Conservation (phyloP, 768 basidiomycete genomes). For the Amyloporia xantha region DNA sequence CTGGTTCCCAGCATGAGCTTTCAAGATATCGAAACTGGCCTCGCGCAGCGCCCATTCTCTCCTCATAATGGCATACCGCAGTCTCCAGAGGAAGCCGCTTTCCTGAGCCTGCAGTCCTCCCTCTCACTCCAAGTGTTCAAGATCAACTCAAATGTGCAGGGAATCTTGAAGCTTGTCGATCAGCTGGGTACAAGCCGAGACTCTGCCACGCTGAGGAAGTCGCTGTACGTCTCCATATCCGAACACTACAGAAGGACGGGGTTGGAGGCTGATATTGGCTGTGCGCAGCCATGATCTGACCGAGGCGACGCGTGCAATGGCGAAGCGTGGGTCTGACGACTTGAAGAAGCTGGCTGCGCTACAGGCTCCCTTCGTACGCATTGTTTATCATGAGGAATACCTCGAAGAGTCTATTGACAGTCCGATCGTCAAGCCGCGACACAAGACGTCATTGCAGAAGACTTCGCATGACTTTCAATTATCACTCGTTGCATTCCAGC, state of each 20-base stretch:
- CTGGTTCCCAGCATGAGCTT: constrained; percentile 40
- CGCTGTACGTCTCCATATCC: constrained; percentile 58
- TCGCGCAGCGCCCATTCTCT: constrained; percentile 25
- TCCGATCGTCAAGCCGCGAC: constrained; percentile 50
- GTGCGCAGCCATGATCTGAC: constrained; percentile 79
- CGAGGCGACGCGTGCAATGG: constrained; percentile 90
- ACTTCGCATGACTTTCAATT: constrained; percentile 89
- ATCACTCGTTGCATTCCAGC: constrained; percentile 87
- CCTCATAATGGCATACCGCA: constrained; percentile 26
- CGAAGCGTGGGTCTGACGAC: constrained; percentile 89
- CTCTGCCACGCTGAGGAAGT: constrained; percentile 71
- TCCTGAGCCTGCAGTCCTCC: constrained; percentile 69
- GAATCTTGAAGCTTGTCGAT: constrained; percentile 93
- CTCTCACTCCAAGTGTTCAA: constrained; percentile 95
- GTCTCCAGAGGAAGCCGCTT: constrained; percentile 62
- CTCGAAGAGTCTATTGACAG: background rate
- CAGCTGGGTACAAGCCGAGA: constrained; percentile 85
- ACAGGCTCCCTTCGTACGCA: constrained; percentile 52
- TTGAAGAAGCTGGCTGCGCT: constrained; percentile 80
- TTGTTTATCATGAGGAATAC: background rate
- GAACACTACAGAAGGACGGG: no score
- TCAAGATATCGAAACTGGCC: constrained; percentile 43
- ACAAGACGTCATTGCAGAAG: constrained; percentile 83
- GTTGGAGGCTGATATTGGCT: background rate
- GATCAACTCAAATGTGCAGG: constrained; percentile 96